phyloP scores from a whole-genome alignment of 2,329 filamentous ascomycete genomes.

The Xylariales sp. region DNA sequence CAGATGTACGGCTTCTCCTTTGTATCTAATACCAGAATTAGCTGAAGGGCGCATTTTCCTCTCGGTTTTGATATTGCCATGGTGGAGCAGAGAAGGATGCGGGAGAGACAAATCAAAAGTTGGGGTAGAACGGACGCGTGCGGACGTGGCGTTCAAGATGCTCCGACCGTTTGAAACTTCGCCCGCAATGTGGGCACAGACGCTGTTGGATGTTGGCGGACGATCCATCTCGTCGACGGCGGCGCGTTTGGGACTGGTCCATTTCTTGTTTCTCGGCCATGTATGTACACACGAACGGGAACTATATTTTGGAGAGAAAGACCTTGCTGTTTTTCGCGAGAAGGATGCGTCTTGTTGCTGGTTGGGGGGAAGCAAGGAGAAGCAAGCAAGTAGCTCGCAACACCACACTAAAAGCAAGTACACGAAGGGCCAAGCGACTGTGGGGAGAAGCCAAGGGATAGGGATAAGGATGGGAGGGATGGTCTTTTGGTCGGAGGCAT shows the following conservation, averaged over 20 bases:
- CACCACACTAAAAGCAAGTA: conserved; percentile 29
- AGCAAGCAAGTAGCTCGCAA: conserved; percentile 31
- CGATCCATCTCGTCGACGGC: conserved; percentile 49
- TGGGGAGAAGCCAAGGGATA: conserved; percentile 38
- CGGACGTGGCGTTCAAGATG: conserved; percentile 60
- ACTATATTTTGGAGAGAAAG: conserved; percentile 29
- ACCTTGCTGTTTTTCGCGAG: conserved; percentile 38
- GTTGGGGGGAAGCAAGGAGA: conserved; percentile 40
- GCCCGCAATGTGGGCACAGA: conserved; percentile 56
- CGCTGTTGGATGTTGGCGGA: conserved; percentile 47
- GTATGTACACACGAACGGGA: conserved; percentile 31
- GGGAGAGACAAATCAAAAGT: conserved; percentile 39
- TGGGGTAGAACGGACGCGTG: conserved; percentile 56
- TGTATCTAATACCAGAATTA: conserved; percentile 52
- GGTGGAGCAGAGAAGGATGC: conserved; percentile 39
- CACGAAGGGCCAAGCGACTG: conserved; percentile 35
- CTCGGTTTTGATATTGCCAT: conserved; percentile 27
- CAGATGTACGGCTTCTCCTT: conserved; percentile 62
- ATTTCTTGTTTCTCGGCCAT: conserved; percentile 48
- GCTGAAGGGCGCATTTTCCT: conserved; percentile 19
- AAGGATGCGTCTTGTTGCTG: conserved; percentile 31
- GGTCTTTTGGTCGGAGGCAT: conserved; percentile 34
- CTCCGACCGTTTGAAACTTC: conserved; percentile 59
- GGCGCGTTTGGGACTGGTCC: conserved; percentile 47
- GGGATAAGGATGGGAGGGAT: conserved; percentile 27